These are phyloP conservation scores for Epichloe coenophiala DNA, from an alignment of 2,329 filamentous ascomycete genomes.

Conservation along the genomic window DNA sequence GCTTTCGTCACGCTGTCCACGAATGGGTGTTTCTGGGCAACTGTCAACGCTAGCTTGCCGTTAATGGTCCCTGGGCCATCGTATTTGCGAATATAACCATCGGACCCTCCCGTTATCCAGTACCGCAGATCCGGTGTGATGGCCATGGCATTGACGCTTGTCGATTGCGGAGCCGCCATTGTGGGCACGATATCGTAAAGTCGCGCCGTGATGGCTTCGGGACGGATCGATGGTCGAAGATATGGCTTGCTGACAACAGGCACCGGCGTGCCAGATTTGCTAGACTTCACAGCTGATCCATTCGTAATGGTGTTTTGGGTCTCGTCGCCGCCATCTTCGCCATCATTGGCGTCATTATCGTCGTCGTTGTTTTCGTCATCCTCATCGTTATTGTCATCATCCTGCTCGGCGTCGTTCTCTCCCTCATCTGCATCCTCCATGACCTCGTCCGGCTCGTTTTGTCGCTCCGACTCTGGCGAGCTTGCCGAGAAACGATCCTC, in stretches of 20 bases:
- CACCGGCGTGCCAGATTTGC: conserved; percentile 17
- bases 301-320: conserved; percentile 13
- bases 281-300: conserved; percentile 5
- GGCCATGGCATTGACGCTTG: conserved; percentile 84
- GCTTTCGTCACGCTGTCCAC: conserved; percentile 96
- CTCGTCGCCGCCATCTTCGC: conserved; percentile 23
- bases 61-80: conserved; percentile 93
- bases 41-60: conserved; percentile 82
- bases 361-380: conserved; percentile 22
- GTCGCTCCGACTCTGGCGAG: conserved; percentile 21
- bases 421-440: conserved; percentile 38
- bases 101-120: conserved; percentile 86
- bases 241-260: conserved; percentile 7
- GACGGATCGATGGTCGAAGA: conserved; percentile 49
- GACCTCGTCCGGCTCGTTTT: conserved; percentile 39
- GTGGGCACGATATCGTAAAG: conserved; percentile 94
- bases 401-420: conserved; percentile 24
- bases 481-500: conserved; percentile 20
- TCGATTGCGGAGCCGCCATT: conserved; percentile 90
- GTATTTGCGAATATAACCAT: conserved; percentile 94
- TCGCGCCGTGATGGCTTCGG: conserved; percentile 64
- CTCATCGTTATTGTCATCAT: conserved; percentile 24
- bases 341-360: conserved; percentile 27
- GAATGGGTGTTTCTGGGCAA: conserved; percentile 91
- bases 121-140: conserved; percentile 89